Conservation (phyloP, 225 moss, liverwort and hornwort genomes). For the Marchantia paleacea region DNA sequence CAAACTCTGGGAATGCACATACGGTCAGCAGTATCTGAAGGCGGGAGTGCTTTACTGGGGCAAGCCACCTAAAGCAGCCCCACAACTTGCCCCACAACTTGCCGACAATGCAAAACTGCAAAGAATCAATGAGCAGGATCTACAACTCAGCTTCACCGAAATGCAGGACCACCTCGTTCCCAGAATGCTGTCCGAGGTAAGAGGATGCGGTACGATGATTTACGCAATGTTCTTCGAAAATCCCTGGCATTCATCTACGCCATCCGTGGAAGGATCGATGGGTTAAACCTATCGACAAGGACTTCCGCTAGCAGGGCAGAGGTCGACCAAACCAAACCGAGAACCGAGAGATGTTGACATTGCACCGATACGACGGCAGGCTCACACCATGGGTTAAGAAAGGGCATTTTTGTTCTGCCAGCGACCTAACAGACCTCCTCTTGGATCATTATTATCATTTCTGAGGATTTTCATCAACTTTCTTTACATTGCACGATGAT, state of each 20-base stretch:
- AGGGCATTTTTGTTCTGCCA: neutral
- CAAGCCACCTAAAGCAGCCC: neutral
- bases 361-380: too few species aligned
- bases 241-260: too few species aligned
- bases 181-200: neutral
- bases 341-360: too few species aligned
- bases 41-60: slow-evolving; percentile 64
- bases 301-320: too few species aligned
- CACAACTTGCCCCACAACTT: neutral
- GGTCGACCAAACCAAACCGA: too few species aligned
- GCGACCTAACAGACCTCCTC: neutral
- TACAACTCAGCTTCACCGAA: neutral
- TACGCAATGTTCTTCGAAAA: too few species aligned
- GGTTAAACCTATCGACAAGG: too few species aligned
- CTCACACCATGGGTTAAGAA: neutral
- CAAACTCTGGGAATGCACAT: slow-evolving; percentile 54
- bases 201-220: too few species aligned
- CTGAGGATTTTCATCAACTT: neutral
- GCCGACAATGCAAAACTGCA: neutral
- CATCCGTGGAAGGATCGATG: too few species aligned
- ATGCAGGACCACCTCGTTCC: neutral
- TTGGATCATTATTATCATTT: neutral
- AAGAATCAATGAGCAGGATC: neutral
- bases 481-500: too few species aligned
- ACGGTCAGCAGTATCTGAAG: slow-evolving; percentile 49